phyloP scores from a whole-genome alignment of 306 rosid genomes.

The Leucaena leucocephala region DNA sequence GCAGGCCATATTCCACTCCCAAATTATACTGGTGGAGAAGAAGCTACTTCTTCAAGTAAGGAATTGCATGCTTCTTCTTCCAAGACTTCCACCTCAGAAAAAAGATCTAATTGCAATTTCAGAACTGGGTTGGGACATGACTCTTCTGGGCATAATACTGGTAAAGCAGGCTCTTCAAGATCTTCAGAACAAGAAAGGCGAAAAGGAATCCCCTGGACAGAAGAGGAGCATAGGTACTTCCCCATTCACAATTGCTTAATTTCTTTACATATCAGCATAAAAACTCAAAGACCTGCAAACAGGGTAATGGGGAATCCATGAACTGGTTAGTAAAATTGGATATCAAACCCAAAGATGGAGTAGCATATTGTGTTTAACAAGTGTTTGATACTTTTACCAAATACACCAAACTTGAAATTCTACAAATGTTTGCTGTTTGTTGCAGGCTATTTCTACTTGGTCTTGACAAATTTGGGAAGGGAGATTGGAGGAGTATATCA shows the following conservation, averaged over 20 bases:
- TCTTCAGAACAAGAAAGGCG: slow-evolving; percentile 88
- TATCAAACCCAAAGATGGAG: neutral
- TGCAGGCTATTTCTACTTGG: slow-evolving; percentile 90
- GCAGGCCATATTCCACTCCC: slow-evolving; percentile 75
- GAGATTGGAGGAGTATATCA: slow-evolving; percentile 99
- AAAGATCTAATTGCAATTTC: slow-evolving; percentile 63
- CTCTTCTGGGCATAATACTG: slow-evolving; percentile 55
- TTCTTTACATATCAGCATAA: neutral
- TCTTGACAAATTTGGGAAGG: slow-evolving; percentile 96
- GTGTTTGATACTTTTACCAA: neutral
- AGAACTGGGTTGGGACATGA: slow-evolving; percentile 72
- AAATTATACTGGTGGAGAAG: slow-evolving; percentile 55
- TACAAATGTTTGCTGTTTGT: slow-evolving; percentile 15
- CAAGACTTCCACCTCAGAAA: slow-evolving; percentile 60
- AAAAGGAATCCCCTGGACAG: slow-evolving; percentile 99
- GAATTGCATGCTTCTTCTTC: slow-evolving; percentile 61
- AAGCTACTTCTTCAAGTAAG: slow-evolving; percentile 57
- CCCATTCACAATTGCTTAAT: slow-evolving; percentile 19
- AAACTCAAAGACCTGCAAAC: neutral
- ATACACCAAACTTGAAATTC: neutral
- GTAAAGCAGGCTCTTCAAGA: slow-evolving; percentile 80
- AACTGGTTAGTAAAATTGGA: neutral
- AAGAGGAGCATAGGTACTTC: slow-evolving; percentile 93
- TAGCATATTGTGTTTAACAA: neutral
- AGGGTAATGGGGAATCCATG: slow-evolving; percentile 3